Evolutionary conservation across 371 early-diverging fungal species (phyloP), one percentile per base, ranked within the genome.

Genomic region (Apophysomyces trapeziformis): DNA sequence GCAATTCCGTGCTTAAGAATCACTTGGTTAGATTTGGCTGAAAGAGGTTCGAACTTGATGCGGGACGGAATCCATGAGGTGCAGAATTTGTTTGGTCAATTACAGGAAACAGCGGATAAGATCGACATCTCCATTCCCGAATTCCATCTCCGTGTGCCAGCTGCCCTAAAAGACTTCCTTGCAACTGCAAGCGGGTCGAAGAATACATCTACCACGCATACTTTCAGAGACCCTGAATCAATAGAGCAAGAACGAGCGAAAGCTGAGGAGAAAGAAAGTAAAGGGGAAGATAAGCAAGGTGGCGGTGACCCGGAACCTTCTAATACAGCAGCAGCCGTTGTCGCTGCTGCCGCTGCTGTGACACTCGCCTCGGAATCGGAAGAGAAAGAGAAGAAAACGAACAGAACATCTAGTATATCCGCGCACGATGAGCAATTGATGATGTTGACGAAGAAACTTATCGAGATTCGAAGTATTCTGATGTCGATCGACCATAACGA

Each of bases 381-480:
- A 9, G 69, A 66, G 14, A 68, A 75, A 2, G 66, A 71, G 45
- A 66, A 70, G 12, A 63, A 62, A 47, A 66, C 62, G 38, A 69
- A 64, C 16, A 67, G 66, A 46, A 72, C 68, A 35, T 61, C 57
- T n/a, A 68, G 69, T 7, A 70, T 75, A 5, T 61, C 67, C n/a
- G 65, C 66, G 26, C 85, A 88, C 7, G 89, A 87, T 61, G 86
- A 86, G 35, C 89, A 90, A 67, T 87, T 98, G 61, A 93, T 96
- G 91, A 80, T 90, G 70, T 73, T 98, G 68, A 98, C 96, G 4
- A 93, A 92, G 67, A 94, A 93, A 73, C 78, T 98, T 64, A 94
- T 98, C 47, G 97, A 98, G 68, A 91, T 98, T 38, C 90, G 97
- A 59, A 95, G 93, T 67, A 90, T 96, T 35, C 84, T 98, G 39